Conservation (phyloP, 257 asterid species). For the Mitragyna speciosa region DNA sequence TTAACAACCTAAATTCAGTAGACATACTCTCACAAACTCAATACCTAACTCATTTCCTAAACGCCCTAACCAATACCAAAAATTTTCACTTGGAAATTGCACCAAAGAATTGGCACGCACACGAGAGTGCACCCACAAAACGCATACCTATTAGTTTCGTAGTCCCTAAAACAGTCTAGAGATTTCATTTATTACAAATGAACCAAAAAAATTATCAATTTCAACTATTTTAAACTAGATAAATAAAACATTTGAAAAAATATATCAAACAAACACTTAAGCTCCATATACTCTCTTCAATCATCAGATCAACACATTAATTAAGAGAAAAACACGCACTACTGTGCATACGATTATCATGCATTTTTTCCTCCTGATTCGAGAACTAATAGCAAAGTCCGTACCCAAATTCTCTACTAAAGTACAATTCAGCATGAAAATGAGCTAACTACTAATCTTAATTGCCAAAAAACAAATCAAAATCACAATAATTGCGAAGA, state of each 20-base stretch:
- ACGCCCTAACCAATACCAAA: not conserved
- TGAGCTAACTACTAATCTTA: not conserved
- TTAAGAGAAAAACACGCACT: not conserved
- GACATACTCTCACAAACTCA: not conserved
- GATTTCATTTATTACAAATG: not conserved
- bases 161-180: not conserved
- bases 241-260: not conserved
- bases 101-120: not conserved
- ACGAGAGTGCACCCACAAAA: not conserved
- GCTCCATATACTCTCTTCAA: not conserved
- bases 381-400: slow-evolving; percentile 6
- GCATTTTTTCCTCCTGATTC: not conserved
- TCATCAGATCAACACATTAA: too few species aligned
- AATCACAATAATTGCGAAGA: not conserved
- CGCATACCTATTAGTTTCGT: not conserved
- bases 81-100: not conserved
- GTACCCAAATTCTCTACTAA: not conserved
- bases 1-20: not conserved
- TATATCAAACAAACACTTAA: not conserved
- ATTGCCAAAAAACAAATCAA: not conserved
- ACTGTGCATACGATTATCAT: too few species aligned
- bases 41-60: not conserved
- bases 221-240: not conserved
- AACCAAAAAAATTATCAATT: not conserved
- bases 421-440: not conserved